Base-by-base conservation (phyloP, 768 basidiomycete species). In the Pleurotus citrinopileatus region DNA sequence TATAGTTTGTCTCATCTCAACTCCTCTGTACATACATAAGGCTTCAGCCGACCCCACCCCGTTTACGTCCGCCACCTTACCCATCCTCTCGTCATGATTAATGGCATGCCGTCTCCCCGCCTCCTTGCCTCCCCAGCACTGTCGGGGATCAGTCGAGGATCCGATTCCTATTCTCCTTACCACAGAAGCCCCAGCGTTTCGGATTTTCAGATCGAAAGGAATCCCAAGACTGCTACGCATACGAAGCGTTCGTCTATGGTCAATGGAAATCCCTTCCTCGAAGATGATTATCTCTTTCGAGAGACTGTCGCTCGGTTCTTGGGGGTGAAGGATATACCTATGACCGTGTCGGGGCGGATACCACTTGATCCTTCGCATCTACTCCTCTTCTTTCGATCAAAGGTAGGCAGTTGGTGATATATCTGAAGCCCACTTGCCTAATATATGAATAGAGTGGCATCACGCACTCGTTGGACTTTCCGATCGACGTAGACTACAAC, bases 391-490 rank as follows among this genome's bases (percentile, higher is more conserved):
- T 92, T 92, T 73, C 78, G 89, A 19, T 82, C 87, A 36, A 87
- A 87, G 80, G 90, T 85, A 58, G 37, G 77, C 66, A 43, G 25
- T 19, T 2, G 7, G 26, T 47, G 38, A 19, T 9, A 7, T 40
- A 13, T 27, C 29, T 47, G 23, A 23, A n/a, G n/a, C n/a, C 54
- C 10, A 25, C 26, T 51, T 26, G 32, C 47, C 26, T 32, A n/a
- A 38, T 5, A 44, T 6, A 3, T 23, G n/a, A n/a, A 5, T 57
- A 92, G 89, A 84, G 83, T 56, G 89, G 86, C 27, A 86, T 89
- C 56, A 84, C 87, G 0, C 87, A 92, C 63, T 86, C 88, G 7
- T 76, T 92, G 19, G 87, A 91, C 64, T 91, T 91, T 63, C 90
- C 90, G 3, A 81, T 92, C 55, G 86, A 91, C 60, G 77, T 88